Evolutionary conservation across 139 green algal genomes (phyloP).

Genomic region (Chlamydomonas sp.): DNA sequence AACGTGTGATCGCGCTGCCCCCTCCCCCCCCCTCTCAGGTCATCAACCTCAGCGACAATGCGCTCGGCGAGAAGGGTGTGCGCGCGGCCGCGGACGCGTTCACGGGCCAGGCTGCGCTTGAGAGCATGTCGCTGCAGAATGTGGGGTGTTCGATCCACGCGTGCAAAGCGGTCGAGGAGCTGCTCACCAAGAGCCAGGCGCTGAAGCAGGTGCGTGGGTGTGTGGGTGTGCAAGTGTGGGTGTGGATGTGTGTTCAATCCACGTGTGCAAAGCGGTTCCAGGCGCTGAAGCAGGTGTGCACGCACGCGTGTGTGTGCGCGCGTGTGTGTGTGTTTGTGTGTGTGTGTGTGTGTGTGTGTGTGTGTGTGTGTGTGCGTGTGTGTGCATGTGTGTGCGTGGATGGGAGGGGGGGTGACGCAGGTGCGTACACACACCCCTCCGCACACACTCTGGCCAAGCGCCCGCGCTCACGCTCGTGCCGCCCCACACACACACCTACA

Average conservation of each 20-base stretch:
- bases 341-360: background rate
- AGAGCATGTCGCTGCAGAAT: slow-evolving; percentile 72
- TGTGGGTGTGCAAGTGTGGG: background rate
- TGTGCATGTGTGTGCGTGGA: too few relatives aligned
- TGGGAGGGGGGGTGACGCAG: too few relatives aligned
- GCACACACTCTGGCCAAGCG: too few relatives aligned
- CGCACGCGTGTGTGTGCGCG: background rate
- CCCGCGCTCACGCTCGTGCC: too few relatives aligned
- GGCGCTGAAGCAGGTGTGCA: background rate
- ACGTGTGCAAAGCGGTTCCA: too few relatives aligned
- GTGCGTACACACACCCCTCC: too few relatives aligned
- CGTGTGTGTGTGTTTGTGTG: background rate
- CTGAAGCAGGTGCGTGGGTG: background rate
- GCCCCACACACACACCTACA: background rate
- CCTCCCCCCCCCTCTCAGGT: too few relatives aligned
- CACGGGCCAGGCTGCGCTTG: slow-evolving; percentile 36
- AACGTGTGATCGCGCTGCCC: too few relatives aligned
- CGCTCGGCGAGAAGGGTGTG: slow-evolving; percentile 89
- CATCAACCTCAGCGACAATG: slow-evolving; percentile 86
- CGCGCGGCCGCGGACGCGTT: slow-evolving; percentile 63
- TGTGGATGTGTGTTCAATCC: too few relatives aligned
- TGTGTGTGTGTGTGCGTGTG: too few relatives aligned
- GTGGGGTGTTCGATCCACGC: slow-evolving; percentile 79
- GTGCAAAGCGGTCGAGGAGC: slow-evolving; percentile 71
- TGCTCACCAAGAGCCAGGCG: slow-evolving; percentile 25